These are phyloP conservation scores for Euclidium syriacum DNA, from an alignment of 345 rosid species.

Conservation along the genomic window DNA sequence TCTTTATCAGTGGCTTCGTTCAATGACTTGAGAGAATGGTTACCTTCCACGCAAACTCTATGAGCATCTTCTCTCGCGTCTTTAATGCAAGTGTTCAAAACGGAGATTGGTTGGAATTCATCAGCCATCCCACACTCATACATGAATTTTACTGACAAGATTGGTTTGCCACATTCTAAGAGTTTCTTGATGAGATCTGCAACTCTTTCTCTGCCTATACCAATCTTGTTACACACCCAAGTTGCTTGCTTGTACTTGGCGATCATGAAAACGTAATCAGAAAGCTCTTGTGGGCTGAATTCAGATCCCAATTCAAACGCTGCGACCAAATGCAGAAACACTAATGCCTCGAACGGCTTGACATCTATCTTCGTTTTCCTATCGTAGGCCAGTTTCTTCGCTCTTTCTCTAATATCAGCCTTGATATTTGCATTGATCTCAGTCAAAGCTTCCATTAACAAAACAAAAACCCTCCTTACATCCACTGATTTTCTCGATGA, in stretches of 20 bases:
- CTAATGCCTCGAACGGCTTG: conserved; percentile 32
- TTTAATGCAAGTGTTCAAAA: conserved; percentile 45
- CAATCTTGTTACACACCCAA: conserved; percentile 45
- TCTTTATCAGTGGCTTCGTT: conserved; percentile 54
- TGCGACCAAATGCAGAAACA: conserved; percentile 52
- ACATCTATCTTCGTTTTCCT: conserved; percentile 45
- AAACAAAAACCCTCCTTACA: conserved; percentile 43
- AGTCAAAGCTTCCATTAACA: conserved; percentile 51
- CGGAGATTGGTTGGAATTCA: conserved; percentile 48
- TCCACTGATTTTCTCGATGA: conserved; percentile 7
- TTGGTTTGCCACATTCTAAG: conserved; percentile 40
- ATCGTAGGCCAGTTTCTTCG: conserved; percentile 48
- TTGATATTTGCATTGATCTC: conserved; percentile 26
- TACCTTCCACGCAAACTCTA: conserved; percentile 35
- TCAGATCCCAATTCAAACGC: conserved; percentile 44
- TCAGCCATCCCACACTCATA: conserved; percentile 56
- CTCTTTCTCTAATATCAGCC: conserved; percentile 43
- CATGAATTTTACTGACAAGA: conserved; percentile 52
- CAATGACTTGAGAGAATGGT: conserved; percentile 41
- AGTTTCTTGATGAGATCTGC: conserved; percentile 52
- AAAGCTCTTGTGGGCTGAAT: conserved; percentile 40
- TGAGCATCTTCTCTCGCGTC: conserved; percentile 33
- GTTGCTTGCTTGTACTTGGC: conserved; percentile 42
- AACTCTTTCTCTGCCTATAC: conserved; percentile 40
- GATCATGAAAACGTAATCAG: conserved; percentile 31